Percentiles rank a stretch among this genome's conserved stretches.
phyloP scores from a whole-genome alignment of 1,284 basidiomycete species.

The Sanghuangporus baumii region DNA sequence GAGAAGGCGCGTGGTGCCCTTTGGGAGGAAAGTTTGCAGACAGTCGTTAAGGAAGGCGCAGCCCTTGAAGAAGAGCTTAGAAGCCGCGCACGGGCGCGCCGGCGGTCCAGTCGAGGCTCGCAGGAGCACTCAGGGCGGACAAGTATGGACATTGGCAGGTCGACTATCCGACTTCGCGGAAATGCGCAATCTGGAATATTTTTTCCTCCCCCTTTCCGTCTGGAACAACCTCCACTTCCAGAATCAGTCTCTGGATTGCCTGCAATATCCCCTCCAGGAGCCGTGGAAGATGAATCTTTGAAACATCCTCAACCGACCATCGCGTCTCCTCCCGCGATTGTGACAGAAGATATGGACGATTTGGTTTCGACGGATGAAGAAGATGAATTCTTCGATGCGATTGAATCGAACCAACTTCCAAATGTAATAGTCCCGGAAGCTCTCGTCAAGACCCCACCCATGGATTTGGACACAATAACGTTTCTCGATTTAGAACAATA shows the following conservation, averaged over 20 bases:
- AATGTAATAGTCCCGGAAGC: conserved; percentile 65
- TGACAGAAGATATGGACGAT: conserved; percentile 31
- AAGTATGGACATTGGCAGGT: conserved; percentile 4
- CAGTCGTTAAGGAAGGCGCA: conserved; percentile 84
- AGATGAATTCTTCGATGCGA: conserved; percentile 98
- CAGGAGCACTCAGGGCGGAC: background rate
- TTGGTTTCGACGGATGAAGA: conserved; percentile 77
- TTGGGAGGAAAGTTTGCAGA: conserved; percentile 91
- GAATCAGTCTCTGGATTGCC: background rate
- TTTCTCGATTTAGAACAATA: conserved; percentile 48
- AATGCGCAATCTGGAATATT: background rate
- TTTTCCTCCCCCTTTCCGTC: background rate
- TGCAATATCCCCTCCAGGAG: conserved; percentile 3
- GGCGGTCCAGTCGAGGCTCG: conserved; percentile 48
- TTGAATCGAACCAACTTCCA: conserved; percentile 78
- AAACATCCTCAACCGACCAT: background rate
- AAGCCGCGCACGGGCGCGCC: conserved; percentile 35
- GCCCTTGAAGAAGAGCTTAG: conserved; percentile 78
- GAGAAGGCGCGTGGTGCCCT: conserved; percentile 63
- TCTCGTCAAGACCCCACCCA: conserved; percentile 36
- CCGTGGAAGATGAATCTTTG: background rate
- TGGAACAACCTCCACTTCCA: conserved; percentile 9
- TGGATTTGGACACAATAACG: conserved; percentile 23
- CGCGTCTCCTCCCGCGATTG: conserved; percentile 12
- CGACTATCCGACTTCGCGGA: conserved; percentile 7